phyloP scores from a whole-genome alignment of 257 asterid genomes.

The Datura wrightii region DNA sequence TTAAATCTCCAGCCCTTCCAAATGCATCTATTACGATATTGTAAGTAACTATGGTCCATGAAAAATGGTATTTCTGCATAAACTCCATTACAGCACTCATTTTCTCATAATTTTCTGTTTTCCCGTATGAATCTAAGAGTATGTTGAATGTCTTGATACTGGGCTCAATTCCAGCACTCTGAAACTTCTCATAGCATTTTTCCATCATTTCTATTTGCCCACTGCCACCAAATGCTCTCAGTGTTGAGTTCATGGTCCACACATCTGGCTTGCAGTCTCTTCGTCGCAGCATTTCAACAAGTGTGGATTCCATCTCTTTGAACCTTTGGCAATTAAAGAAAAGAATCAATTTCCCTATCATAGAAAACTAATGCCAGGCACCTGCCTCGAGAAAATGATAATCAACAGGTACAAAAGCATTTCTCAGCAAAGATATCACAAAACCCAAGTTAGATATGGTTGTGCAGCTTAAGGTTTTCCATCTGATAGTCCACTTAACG shows the following conservation, averaged over 20 bases:
- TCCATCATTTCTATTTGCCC: slow-evolving; percentile 96
- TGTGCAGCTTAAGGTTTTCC: neutral
- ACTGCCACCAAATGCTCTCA: slow-evolving; percentile 93
- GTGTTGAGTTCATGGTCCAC: slow-evolving; percentile 96
- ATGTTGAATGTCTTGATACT: slow-evolving; percentile 86
- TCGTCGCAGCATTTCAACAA: slow-evolving; percentile 77
- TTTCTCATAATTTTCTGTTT: slow-evolving; percentile 75
- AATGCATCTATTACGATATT: slow-evolving; percentile 91
- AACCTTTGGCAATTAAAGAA: slow-evolving; percentile 54
- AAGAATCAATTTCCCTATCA: slow-evolving; percentile 22
- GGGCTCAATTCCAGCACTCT: slow-evolving; percentile 84
- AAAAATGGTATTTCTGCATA: slow-evolving; percentile 89
- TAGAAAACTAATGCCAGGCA: neutral
- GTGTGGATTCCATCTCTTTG: slow-evolving; percentile 79
- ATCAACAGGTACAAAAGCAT: neutral
- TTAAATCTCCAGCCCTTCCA: slow-evolving; percentile 81
- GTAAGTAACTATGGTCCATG: slow-evolving; percentile 86
- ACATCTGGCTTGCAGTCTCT: slow-evolving; percentile 73
- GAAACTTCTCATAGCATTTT: slow-evolving; percentile 87
- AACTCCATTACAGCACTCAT: slow-evolving; percentile 93
- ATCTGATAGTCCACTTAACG: neutral
- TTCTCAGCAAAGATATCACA: neutral
- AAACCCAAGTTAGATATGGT: neutral
- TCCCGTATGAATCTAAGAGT: slow-evolving; percentile 83
- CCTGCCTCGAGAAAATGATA: neutral